Conservation (phyloP, 2,329 filamentous ascomycete genomes). For the Colletotrichum paranaense region DNA sequence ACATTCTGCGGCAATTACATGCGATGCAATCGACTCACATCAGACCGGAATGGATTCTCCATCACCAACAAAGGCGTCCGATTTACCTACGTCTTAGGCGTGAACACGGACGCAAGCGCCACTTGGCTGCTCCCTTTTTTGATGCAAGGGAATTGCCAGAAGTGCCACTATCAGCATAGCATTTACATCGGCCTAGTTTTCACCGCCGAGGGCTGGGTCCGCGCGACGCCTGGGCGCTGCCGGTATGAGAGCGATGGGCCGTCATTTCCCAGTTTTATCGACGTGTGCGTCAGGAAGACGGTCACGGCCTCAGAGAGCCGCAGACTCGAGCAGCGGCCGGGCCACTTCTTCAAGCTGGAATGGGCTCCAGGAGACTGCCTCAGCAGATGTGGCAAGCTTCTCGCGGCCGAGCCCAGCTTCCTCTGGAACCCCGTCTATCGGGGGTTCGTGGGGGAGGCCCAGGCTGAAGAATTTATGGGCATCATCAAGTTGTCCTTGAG, state of each 20-base stretch:
- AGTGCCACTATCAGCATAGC: neutral
- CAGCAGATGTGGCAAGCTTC: too few relatives aligned
- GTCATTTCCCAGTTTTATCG: fast-evolving
- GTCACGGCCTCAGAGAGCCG: too few relatives aligned
- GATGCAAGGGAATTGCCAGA: neutral
- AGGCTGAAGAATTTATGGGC: neutral
- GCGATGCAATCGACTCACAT: neutral
- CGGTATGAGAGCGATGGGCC: too few relatives aligned
- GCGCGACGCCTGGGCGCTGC: neutral
- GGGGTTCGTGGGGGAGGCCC: too few relatives aligned
- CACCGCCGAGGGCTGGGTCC: conserved; percentile 1
- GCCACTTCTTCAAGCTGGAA: too few relatives aligned
- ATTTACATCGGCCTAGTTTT: neutral
- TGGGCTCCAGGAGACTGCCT: too few relatives aligned
- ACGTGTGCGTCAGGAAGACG: too few relatives aligned
- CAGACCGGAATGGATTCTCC: neutral
- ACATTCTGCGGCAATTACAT: neutral
- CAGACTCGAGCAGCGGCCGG: too few relatives aligned
- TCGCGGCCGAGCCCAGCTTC: too few relatives aligned
- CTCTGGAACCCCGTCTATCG: too few relatives aligned
- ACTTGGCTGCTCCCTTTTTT: too few relatives aligned
- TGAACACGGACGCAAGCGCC: neutral
- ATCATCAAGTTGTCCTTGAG: neutral
- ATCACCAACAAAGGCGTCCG: conserved; percentile 18
- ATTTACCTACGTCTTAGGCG: neutral